Percentiles rank a stretch among this genome's conserved stretches.
Evolutionary conservation across 139 green algal species (phyloP).

Genomic region (Trebouxia sp.): DNA sequence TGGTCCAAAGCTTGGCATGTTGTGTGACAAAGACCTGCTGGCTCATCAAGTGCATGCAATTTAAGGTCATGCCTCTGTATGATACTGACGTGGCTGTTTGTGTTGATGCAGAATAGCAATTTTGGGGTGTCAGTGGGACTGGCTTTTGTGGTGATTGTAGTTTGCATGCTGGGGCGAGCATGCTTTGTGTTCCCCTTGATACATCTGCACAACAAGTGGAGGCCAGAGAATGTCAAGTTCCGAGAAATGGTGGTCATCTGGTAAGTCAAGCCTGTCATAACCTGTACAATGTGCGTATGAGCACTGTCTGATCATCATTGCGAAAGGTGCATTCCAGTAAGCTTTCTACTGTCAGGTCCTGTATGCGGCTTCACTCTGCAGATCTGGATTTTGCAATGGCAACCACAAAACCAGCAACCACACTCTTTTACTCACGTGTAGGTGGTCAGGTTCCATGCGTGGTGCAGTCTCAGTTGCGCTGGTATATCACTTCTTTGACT

Average conservation of each 20-base stretch:
- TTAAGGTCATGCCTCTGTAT: too few species aligned
- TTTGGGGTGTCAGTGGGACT: conserved; percentile 40
- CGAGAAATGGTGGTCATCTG: conserved; percentile 68
- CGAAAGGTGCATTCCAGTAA: too few species aligned
- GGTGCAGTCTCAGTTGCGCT: conserved; percentile 78
- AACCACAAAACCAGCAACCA: too few species aligned
- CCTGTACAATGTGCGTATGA: too few species aligned
- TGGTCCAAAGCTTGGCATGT: too few species aligned
- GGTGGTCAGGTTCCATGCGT: conserved; percentile 50
- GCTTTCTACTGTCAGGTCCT: too few species aligned
- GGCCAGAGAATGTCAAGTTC: conserved; percentile 43
- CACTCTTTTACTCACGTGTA: neutral
- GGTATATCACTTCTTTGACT: conserved; percentile 66
- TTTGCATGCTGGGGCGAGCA: conserved; percentile 54
- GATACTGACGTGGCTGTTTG: too few species aligned
- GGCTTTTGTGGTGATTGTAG: conserved; percentile 58
- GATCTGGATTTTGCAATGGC: too few species aligned
- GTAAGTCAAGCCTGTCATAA: conserved; percentile 42
- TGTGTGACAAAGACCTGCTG: too few species aligned
- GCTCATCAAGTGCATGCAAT: too few species aligned
- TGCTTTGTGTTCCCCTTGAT: conserved; percentile 59
- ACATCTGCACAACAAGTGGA: conserved; percentile 47
- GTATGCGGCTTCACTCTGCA: too few species aligned
- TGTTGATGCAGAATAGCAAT: conserved; percentile 22
- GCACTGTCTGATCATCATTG: too few species aligned